These are phyloP conservation scores for Selaginella moellendorffii DNA, from an alignment of 75 land plant species.

Conservation along the genomic window DNA sequence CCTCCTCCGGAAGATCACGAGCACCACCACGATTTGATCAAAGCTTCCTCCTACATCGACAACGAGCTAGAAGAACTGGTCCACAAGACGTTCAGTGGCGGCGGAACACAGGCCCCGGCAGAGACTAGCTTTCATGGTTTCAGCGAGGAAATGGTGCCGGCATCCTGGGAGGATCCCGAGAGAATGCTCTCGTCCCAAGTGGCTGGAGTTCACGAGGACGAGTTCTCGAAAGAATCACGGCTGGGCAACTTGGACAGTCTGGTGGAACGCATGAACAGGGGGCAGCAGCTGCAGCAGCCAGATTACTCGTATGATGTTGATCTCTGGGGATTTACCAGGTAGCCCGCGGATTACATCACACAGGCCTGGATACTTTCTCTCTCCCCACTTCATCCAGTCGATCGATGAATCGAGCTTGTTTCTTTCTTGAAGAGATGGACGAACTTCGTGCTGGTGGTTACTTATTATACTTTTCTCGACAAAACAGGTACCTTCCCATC, in stretches of 20 bases:
- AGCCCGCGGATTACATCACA: background rate
- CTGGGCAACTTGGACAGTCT: no score
- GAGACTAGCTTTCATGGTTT: no score
- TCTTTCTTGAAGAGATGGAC: background rate
- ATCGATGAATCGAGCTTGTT: background rate
- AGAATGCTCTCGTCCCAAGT: no score
- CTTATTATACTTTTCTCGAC: background rate
- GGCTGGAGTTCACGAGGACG: background rate
- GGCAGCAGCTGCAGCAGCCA: no score
- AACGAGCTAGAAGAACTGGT: background rate
- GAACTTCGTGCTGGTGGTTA: background rate
- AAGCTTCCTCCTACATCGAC: background rate
- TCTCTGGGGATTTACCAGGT: background rate
- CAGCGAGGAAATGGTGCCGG: no score
- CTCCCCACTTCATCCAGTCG: background rate
- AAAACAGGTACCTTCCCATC: no score
- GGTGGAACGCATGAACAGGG: no score
- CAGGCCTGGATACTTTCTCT: background rate
- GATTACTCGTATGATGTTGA: background rate
- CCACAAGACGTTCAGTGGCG: background rate
- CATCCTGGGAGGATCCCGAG: no score
- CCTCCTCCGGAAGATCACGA: no score
- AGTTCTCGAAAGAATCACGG: background rate
- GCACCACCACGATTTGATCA: no score
- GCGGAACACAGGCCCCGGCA: no score